Conservation (phyloP, 805 yeast species). For the Debaryomyces prosopidis region DNA sequence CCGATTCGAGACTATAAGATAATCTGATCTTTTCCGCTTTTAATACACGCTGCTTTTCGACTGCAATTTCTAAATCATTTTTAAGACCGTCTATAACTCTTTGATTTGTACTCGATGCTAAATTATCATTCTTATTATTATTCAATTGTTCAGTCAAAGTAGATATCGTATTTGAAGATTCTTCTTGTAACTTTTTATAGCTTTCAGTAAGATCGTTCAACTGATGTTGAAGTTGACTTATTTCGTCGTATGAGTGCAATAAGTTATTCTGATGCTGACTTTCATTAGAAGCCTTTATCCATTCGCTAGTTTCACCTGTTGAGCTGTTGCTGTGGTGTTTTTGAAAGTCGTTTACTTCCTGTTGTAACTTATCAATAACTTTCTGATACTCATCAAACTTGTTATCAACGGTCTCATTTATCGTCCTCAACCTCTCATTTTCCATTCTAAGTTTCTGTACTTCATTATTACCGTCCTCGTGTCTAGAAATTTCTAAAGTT, state of each 20-base stretch:
- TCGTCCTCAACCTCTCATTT: constrained; percentile 16
- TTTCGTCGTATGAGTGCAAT: constrained; percentile 17
- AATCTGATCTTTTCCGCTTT: constrained; percentile 46
- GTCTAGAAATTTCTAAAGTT: constrained; percentile 4
- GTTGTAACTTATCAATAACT: constrained; percentile 29
- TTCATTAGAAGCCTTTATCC: neutral
- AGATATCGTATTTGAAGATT: constrained; percentile 20
- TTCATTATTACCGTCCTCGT: constrained; percentile 5
- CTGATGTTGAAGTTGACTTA: constrained; percentile 13
- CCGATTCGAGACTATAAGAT: constrained; percentile 40
- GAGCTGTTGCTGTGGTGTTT: constrained; percentile 6
- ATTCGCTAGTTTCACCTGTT: neutral
- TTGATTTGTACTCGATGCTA: constrained; percentile 13
- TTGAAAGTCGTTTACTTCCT: constrained; percentile 31
- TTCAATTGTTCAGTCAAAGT: constrained; percentile 24
- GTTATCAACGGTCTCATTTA: constrained; percentile 20
- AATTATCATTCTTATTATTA: constrained; percentile 15
- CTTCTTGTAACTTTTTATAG: constrained; percentile 20
- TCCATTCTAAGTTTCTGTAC: constrained; percentile 12
- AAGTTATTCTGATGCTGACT: constrained; percentile 14
- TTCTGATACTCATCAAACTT: constrained; percentile 32
- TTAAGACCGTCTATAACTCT: constrained; percentile 29
- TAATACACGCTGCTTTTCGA: constrained; percentile 43
- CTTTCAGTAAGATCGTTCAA: constrained; percentile 15
- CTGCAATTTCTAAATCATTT: constrained; percentile 39